Base-by-base conservation (phyloP, 1,284 basidiomycete genomes). In the Fomitopsis palustris region DNA sequence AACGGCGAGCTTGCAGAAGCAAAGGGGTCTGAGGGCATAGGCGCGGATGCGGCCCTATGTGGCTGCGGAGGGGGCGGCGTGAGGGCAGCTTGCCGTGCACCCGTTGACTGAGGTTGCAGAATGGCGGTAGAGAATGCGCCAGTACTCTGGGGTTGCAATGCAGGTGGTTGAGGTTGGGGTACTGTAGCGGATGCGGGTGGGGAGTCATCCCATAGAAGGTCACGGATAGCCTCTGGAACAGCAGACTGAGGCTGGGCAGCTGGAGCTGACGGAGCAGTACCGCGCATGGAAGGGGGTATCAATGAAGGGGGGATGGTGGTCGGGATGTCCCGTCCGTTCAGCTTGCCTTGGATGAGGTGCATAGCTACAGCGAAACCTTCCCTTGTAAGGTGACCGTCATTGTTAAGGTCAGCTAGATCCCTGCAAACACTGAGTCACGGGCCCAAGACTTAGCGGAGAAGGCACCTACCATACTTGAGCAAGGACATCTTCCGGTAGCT, bases 301-400 rank as follows among this genome's bases (percentile, higher is more conserved):
- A 99, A 80, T 38, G 85, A 83, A 25, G 73, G 70, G 0, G 95
- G 94, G 17, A 99, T 80, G 25, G 78, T 74, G 0, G 79, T 62
- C 0, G 97, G 97, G 25, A 96, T 74, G 1, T 92, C 88, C 62
- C 86, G 87, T n/a, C 96, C 96, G 1, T 85, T 81, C 2, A 98
- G 77, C 72, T 90, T 95, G 66, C 84, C 83, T 73, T 95, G 93
- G 70, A 99, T 98, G 52, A 99, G 83, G 74, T 96, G 86, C 88
- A 98, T 90, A 3, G 96, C 97, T 43, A 99, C 90, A 2, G 97
- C 96, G 73, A 99, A 99, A 29, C 96, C 94, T 61, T 98, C 96
- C 56, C 88, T 85, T 23, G 89, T 94, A 42, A 99, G 81, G 53
- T 83, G 84, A 4, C 97, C 97, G 64, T 95, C 90, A 64, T 93